Conservation (phyloP, 768 basidiomycete genomes). For the Serendipita sp. region DNA sequence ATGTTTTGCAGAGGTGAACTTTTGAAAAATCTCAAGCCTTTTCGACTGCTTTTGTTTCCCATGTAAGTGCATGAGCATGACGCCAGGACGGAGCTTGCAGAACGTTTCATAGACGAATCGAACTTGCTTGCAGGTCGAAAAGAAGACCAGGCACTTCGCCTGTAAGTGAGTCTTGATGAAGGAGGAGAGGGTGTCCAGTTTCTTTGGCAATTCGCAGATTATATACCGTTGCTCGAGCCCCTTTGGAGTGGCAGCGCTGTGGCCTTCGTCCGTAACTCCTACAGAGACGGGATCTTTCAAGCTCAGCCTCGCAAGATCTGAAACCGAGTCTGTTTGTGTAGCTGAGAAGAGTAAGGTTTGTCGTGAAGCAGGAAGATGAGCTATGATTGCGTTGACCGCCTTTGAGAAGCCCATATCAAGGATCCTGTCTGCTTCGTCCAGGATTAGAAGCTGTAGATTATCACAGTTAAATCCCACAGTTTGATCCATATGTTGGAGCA, state of each 20-base stretch:
- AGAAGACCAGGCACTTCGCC: slow-evolving; percentile 81
- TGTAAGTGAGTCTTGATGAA: slow-evolving; percentile 92
- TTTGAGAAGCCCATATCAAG: slow-evolving; percentile 92
- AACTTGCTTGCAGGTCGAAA: slow-evolving; percentile 90
- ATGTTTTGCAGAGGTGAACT: slow-evolving; percentile 67
- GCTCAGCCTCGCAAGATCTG: slow-evolving; percentile 78
- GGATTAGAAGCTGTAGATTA: slow-evolving; percentile 82
- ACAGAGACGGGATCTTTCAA: slow-evolving; percentile 68
- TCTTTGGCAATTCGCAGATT: slow-evolving; percentile 66
- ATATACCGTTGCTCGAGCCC: slow-evolving; percentile 82
- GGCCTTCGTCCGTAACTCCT: slow-evolving; percentile 32
- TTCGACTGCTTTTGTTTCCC: slow-evolving; percentile 95
- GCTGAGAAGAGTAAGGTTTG: slow-evolving; percentile 96
- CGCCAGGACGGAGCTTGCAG: slow-evolving; percentile 86
- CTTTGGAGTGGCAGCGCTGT: slow-evolving; percentile 44
- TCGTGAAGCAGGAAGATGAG: slow-evolving; percentile 76
- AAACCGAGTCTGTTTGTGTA: slow-evolving; percentile 82
- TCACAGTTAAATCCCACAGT: slow-evolving; percentile 87
- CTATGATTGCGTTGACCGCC: slow-evolving; percentile 79
- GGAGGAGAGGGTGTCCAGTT: slow-evolving; percentile 82
- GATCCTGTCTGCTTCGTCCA: slow-evolving; percentile 94
- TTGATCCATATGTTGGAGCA: slow-evolving; percentile 97
- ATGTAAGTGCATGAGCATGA: slow-evolving; percentile 84
- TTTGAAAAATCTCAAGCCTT: slow-evolving; percentile 65
- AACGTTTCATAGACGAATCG: slow-evolving; percentile 94